Evolutionary conservation across 2,329 filamentous ascomycete species (phyloP).

Genomic region (Falciphora oryzae): DNA sequence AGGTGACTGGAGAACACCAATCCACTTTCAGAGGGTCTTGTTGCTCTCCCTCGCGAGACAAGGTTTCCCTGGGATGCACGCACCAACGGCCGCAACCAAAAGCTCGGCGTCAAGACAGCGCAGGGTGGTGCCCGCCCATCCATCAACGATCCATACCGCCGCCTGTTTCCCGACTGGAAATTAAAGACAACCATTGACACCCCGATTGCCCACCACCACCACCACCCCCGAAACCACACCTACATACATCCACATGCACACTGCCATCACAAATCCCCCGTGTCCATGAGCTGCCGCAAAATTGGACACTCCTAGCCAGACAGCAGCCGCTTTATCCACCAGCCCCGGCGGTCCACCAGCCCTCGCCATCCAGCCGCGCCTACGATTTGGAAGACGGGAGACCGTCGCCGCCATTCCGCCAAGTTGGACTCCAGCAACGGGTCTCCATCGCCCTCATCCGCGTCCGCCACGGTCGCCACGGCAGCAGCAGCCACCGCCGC

Average conservation of each 20-base stretch:
- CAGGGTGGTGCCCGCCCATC: not conserved
- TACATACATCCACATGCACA: not conserved
- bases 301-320: not conserved
- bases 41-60: not conserved
- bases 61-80: not conserved
- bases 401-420: not conserved
- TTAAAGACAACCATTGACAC: not conserved
- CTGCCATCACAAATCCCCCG: not conserved
- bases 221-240: not conserved
- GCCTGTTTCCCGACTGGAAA: not conserved
- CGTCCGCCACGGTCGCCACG: conserved; percentile 3
- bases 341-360: not conserved
- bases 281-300: not conserved
- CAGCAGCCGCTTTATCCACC: not conserved
- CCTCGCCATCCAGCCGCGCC: not conserved
- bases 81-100: not conserved
- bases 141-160: not conserved
- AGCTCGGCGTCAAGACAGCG: not conserved
- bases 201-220: not conserved
- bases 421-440: conserved; percentile 3
- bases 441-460: not conserved
- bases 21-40: not conserved
- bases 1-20: too few relatives aligned
- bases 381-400: not conserved
- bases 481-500: conserved; percentile 2